Evolutionary conservation across 2,329 filamentous ascomycete species (phyloP).

Genomic region (Venturia aucupariae): DNA sequence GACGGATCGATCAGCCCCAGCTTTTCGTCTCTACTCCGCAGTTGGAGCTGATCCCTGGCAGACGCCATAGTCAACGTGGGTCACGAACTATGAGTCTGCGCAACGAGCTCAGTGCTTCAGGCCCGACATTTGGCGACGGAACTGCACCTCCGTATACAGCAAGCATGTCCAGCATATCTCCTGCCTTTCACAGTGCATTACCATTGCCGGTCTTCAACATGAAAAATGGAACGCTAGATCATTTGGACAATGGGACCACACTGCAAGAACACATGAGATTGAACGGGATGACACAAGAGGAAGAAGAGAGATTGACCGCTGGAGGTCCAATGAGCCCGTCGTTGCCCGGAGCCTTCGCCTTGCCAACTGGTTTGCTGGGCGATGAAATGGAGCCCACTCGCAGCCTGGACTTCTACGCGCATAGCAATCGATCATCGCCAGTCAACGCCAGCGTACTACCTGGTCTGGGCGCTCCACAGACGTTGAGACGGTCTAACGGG

Average conservation of each 20-base stretch:
- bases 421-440: conserved; percentile 21
- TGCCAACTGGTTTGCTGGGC: conserved; percentile 59
- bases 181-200: conserved; percentile 40
- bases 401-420: neutral
- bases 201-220: conserved; percentile 47
- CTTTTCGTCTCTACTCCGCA: conserved; percentile 25
- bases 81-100: conserved; percentile 32
- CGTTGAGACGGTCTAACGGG: conserved; percentile 22
- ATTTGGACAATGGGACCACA: conserved; percentile 38
- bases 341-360: conserved; percentile 56
- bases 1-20: conserved; percentile 30
- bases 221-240: conserved; percentile 45
- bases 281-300: conserved; percentile 46
- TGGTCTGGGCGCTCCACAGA: conserved; percentile 20
- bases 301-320: conserved; percentile 50
- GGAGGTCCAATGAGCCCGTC: conserved; percentile 63
- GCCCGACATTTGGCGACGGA: conserved; percentile 31
- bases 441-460: conserved; percentile 33
- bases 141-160: conserved; percentile 31
- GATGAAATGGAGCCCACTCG: conserved; percentile 48
- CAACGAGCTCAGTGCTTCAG: conserved; percentile 22
- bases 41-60: conserved; percentile 22
- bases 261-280: conserved; percentile 23
- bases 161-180: conserved; percentile 36
- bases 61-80: conserved; percentile 32